These are phyloP conservation scores for Vaccinium corymbosum DNA, from an alignment of 148 eudicot genomes.

Conservation along the genomic window DNA sequence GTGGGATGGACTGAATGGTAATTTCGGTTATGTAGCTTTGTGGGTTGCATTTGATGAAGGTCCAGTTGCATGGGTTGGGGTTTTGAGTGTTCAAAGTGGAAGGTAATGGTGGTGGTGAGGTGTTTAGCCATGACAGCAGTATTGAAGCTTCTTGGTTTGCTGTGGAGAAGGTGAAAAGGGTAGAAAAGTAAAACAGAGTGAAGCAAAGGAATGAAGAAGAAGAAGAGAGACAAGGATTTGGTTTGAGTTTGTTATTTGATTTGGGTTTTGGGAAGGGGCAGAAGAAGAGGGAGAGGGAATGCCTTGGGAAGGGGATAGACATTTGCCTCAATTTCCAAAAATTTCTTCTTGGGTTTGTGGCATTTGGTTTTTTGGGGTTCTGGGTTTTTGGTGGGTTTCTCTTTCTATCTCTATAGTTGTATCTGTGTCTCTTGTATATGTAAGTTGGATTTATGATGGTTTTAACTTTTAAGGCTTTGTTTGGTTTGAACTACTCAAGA, in stretches of 20 bases:
- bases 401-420: neutral
- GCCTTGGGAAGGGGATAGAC: constrained; percentile 53
- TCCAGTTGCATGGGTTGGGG: constrained; percentile 74
- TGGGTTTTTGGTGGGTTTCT: neutral
- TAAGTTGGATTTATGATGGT: neutral
- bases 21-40: constrained; percentile 48
- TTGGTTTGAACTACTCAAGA: constrained; percentile 46
- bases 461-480: constrained; percentile 18
- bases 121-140: constrained; percentile 17
- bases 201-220: constrained; percentile 11
- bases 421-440: constrained; percentile 10
- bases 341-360: constrained; percentile 46
- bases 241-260: constrained; percentile 12
- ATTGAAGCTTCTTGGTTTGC: constrained; percentile 18
- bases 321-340: constrained; percentile 61
- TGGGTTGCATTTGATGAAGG: constrained; percentile 52
- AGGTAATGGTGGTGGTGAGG: constrained; percentile 7
- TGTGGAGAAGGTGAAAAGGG: constrained; percentile 21
- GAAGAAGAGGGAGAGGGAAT: constrained; percentile 17
- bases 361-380: constrained; percentile 17
- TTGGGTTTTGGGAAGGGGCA: neutral
- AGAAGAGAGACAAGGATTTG: neutral
- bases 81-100: constrained; percentile 39
- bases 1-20: constrained; percentile 36
- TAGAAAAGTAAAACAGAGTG: neutral